Evolutionary conservation across 768 basidiomycete genomes (phyloP), one percentile per base, ranked within the genome.

Genomic region (Termitomyces sp.): DNA sequence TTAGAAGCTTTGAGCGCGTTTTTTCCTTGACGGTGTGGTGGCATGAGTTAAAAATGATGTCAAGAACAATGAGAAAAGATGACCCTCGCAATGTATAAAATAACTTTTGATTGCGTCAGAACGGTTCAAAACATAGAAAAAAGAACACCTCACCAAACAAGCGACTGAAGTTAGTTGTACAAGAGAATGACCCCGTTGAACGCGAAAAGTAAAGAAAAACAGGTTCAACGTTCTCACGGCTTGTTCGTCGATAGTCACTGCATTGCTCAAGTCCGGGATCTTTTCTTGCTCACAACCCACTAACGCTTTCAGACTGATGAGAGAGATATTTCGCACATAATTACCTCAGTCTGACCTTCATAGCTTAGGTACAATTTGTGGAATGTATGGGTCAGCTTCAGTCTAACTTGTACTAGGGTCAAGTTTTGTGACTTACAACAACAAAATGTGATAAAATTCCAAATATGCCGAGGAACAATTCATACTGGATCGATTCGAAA

Each of bases 141-240:
- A 57, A 36, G 32, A 35, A 11, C 13, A n/a, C 9, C 48, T 57
- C 49, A 52, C 56, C 28, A 52, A 51, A 57, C 16, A 20, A 33
- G 49, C 6, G 38, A 51, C 30, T 7, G 44, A 36, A 24, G 41
- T 26, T 26, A 33, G 16, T 26, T 24, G 35, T 10, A 55, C 28
- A 35, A 35, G 43, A 24, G 18, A 52, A n/a, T n/a, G 26, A 41
- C 36, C 40, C 10, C 26, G 28, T 20, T 28, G 26, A 5, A 28
- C 26, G 6, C 51, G 51, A 30, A 35, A 18, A 52, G 36, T 18
- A 18, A 28, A 52, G 33, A 26, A 22, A 51, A 50, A 50, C 36
- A 52, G 22, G 10, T 52, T 52, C 51, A 30, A 30, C 30, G 22
- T 55, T 55, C 54, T 55, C 54, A 55, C 54, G 54, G 56, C 58